Evolutionary conservation across 371 early-diverging fungal species (phyloP), one percentile per base, ranked within the genome.

Genomic region (Mortierella sp.): DNA sequence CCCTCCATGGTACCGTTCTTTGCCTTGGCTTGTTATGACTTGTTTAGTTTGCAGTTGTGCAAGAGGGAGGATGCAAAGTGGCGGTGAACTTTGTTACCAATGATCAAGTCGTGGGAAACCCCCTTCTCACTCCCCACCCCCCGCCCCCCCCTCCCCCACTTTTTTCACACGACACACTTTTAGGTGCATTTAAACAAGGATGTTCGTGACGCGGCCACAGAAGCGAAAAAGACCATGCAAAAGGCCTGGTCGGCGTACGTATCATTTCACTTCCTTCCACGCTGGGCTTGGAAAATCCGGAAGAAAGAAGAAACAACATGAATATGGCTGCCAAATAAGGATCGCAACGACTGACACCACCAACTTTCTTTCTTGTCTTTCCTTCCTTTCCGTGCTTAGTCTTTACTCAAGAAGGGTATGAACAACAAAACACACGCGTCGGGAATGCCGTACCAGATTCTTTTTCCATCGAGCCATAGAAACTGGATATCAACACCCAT

Each of bases 231-330:
- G 73, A 44, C 78, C 0, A 71, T 85, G 24, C 85, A 85, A 65
- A 81, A 81, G 24, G 85, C 85, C 3, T 85, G 85, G 85, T 85
- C 85, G 0, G 70, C 78, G 85, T 85, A 85, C 48, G 85, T 72
- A 32, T 29, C 27, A 56, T 11, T n/a, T 8, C 48, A 46, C 48
- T 58, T 27, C 4, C 27, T 5, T 58, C 29, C 12, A 10, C 41
- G 7, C 35, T 18, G 6, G 63, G 2, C 32, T 14, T 63, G 21
- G 63, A 65, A 32, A 60, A 65, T 65, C 38, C 21, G 24, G 18
- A 63, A 35, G 35, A 11, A 27, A 60, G 24, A 12, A 32, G 16
- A 32, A 60, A 32, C 24, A 60, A n/a, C 4, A 60, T 7, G 11
- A 27, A 4, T 8, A 58, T 60, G 60, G 6, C 60, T 65, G 38